Evolutionary conservation across 2,329 filamentous ascomycete species (phyloP).

Genomic region (Eurotiales sp.): DNA sequence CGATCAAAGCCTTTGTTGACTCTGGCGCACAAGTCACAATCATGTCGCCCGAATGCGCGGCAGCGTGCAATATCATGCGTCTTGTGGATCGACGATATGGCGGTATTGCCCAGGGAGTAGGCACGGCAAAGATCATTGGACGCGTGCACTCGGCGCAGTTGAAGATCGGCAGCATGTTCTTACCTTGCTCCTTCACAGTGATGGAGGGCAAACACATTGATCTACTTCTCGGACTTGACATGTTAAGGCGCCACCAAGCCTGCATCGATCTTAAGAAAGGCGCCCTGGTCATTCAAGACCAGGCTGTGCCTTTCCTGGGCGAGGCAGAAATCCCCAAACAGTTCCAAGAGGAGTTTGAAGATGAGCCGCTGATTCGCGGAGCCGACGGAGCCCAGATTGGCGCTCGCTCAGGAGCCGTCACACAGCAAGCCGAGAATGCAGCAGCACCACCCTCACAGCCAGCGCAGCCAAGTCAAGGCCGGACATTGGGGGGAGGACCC

Average conservation of each 20-base stretch:
- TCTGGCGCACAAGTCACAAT: constrained; percentile 97
- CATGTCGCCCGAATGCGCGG: constrained; percentile 92
- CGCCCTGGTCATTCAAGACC: constrained; percentile 80
- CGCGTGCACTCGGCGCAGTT: constrained; percentile 94
- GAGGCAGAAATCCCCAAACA: constrained; percentile 93
- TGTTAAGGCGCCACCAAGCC: constrained; percentile 94
- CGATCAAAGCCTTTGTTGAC: constrained; percentile 93
- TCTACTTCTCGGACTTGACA: constrained; percentile 86
- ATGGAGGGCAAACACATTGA: constrained; percentile 99
- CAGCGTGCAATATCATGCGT: constrained; percentile 91
- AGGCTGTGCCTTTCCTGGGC: constrained; percentile 83
- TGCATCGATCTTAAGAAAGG: constrained; percentile 83
- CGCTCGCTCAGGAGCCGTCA: constrained; percentile 68
- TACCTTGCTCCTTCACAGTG: constrained; percentile 95
- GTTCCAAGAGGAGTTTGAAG: constrained; percentile 63
- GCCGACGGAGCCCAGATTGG: constrained; percentile 88
- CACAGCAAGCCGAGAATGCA: constrained; percentile 29
- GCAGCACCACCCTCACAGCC: constrained; percentile 9
- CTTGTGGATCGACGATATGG: constrained; percentile 89
- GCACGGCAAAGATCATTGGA: constrained; percentile 89
- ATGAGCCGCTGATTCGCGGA: constrained; percentile 80
- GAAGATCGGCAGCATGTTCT: constrained; percentile 79
- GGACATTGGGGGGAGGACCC: constrained; percentile 18
- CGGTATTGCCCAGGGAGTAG: constrained; percentile 87
- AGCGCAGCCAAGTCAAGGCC: constrained; percentile 9